A percentile compares a stretch with the other conserved stretches of the same genome.
Conservation (phyloP, 225 moss, liverwort and hornwort species). For the Takakia lepidozioides region DNA sequence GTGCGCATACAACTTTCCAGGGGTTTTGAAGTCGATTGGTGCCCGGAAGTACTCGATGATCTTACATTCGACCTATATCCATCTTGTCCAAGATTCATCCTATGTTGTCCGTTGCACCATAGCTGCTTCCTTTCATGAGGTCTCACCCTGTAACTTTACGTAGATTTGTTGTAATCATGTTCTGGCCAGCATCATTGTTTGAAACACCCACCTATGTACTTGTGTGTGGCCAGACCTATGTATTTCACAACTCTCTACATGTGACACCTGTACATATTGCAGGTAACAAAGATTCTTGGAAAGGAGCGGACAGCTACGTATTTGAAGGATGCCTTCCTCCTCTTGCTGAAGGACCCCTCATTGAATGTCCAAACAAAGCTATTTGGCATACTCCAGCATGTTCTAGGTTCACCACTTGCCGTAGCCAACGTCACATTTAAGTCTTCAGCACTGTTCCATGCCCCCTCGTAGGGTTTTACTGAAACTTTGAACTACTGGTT, state of each 20-base stretch:
- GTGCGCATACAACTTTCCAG: slow-evolving; percentile 84
- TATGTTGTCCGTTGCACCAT: slow-evolving; percentile 59
- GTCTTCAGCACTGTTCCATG: too few species aligned
- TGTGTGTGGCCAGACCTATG: too few species aligned
- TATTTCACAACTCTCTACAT: too few species aligned
- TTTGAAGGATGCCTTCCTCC: slow-evolving; percentile 74
- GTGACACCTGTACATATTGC: too few species aligned
- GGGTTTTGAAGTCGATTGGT: slow-evolving; percentile 72
- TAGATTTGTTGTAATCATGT: background rate
- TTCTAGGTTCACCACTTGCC: slow-evolving; percentile 46
- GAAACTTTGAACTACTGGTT: too few species aligned
- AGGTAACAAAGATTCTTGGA: slow-evolving; percentile 83
- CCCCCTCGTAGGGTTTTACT: too few species aligned
- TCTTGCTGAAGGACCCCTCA: slow-evolving; percentile 65
- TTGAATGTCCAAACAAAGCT: slow-evolving; percentile 62
- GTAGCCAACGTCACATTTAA: too few species aligned
- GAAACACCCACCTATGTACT: too few species aligned
- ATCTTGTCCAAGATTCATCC: slow-evolving; percentile 62
- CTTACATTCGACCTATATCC: slow-evolving; percentile 62
- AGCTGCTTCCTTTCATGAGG: slow-evolving; percentile 92
- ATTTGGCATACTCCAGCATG: slow-evolving; percentile 55
- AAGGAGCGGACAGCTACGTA: slow-evolving; percentile 74
- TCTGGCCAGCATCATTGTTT: too few species aligned
- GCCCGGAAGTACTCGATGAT: slow-evolving; percentile 65
- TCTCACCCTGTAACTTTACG: slow-evolving; percentile 8